Evolutionary conservation across 805 yeast genomes (phyloP), one percentile per base, ranked within the genome.

Genomic region (Starmera amethionina): DNA sequence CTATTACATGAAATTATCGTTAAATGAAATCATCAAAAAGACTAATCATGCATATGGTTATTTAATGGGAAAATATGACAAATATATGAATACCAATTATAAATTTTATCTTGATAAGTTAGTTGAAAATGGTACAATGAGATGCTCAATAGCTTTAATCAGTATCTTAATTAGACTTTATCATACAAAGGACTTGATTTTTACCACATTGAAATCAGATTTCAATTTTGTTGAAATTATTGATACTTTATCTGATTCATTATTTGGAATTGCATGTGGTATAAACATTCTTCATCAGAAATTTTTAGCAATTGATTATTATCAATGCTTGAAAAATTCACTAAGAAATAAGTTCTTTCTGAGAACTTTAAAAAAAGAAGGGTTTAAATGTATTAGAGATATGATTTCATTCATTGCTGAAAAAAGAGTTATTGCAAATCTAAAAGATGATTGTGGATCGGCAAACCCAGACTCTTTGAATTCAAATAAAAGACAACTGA

Each of bases 271-370:
- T 2, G 40, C 54, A 13, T 40, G 47, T n/a, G 58, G 52, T 0
- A 13, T 49, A 35, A 46, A 46, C 22, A 38, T 41, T 0, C 15
- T 55, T 28, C 42, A 47, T 41, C 56, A 50, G 28, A 45, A 48
- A 15, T 42, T 47, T n/a, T 36, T 55, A 38, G 58, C 54, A 1
- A 36, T 42, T 1, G 36, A 34, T 3, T 50, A 53, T 32, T 53
- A 55, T 31, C 50, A 48, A 34, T 52, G 49, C 3, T 52, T 55
- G 39, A 55, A 55, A 39, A 32, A 49, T 2, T 46, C 58, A 1
- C 38, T 52, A 22, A 49, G 40, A 37, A 39, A 47, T 33, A 55
- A 53, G 39, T 51, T 50, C 37, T 44, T 38, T 32, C 34, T 55
- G 3, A 45, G 57, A 36, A 47, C 50, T 27, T 31, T 55, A 10